Percentiles rank a stretch among this genome's conserved stretches.
These are phyloP conservation scores for Naegleria lovaniensis DNA, from an alignment of 208 protist genomes.

Conservation along the genomic window DNA sequence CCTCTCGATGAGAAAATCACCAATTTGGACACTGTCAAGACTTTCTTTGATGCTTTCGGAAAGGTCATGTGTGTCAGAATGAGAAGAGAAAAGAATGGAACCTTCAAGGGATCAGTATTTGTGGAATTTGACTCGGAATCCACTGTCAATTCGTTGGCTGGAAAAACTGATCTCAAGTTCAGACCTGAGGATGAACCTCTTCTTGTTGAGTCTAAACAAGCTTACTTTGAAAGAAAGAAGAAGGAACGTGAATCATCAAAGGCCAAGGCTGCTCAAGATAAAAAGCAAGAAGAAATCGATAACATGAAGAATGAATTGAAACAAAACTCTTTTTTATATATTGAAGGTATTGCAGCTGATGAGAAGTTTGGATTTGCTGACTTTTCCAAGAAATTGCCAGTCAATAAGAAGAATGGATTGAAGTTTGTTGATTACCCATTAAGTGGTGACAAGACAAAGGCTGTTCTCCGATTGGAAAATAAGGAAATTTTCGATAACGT, in stretches of 20 bases:
- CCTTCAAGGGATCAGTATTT: conserved; percentile 24
- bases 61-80: conserved; percentile 21
- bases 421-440: background rate
- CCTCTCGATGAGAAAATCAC: background rate
- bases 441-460: background rate
- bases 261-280: background rate
- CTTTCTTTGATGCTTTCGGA: background rate
- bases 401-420: background rate
- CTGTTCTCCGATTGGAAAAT: background rate
- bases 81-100: background rate
- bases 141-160: background rate
- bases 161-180: background rate
- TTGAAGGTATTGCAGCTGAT: background rate
- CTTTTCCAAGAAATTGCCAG: background rate
- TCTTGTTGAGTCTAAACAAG: background rate
- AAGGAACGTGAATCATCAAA: background rate
- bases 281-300: background rate
- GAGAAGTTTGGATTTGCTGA: background rate
- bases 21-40: background rate
- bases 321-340: background rate
- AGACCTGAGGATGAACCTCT: background rate
- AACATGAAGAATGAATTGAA: background rate
- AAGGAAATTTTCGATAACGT: background rate
- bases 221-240: background rate
- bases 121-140: background rate